These are phyloP conservation scores for Mallotus repandus DNA, from an alignment of 441 rosid genomes.

Conservation along the genomic window DNA sequence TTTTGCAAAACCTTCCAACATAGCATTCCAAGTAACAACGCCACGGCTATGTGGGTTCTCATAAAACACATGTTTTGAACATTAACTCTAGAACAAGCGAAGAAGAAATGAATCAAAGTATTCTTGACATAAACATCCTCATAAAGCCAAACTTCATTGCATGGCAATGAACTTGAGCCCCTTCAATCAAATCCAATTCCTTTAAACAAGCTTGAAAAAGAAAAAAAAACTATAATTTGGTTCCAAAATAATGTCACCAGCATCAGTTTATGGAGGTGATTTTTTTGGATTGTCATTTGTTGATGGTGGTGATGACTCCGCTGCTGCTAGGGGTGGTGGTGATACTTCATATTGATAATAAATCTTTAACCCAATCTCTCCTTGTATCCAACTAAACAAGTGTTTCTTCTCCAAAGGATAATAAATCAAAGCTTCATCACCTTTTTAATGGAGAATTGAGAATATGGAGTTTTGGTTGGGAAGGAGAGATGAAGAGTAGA, in stretches of 20 bases:
- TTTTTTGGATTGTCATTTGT: slow-evolving; percentile 22
- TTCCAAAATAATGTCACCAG: too few relatives aligned
- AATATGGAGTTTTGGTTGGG: too few relatives aligned
- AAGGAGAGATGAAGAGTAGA: too few relatives aligned
- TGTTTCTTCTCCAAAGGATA: fast-evolving
- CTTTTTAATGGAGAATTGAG: too few relatives aligned
- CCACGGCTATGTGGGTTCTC: slow-evolving; percentile 35
- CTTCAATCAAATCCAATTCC: slow-evolving; percentile 24
- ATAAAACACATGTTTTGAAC: slow-evolving; percentile 26
- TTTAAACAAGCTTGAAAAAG: slow-evolving; percentile 28
- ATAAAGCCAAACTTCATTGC: slow-evolving; percentile 29
- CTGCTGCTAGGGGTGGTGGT: too few relatives aligned
- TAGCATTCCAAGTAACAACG: slow-evolving; percentile 55
- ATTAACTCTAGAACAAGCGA: slow-evolving; percentile 22
- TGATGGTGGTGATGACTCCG: too few relatives aligned
- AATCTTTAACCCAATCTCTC: too few relatives aligned
- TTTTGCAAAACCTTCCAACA: slow-evolving; percentile 40
- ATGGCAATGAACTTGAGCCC: slow-evolving; percentile 32
- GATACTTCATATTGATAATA: too few relatives aligned
- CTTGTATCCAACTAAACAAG: too few relatives aligned
- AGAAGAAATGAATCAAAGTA: slow-evolving; percentile 33
- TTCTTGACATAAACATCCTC: slow-evolving; percentile 33
- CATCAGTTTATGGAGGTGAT: too few relatives aligned
- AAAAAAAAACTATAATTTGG: slow-evolving; percentile 32
- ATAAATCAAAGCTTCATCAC: too few relatives aligned